A percentile compares a stretch with the other conserved stretches of the same genome.
These are phyloP conservation scores for Colletotrichum sp. DNA, from an alignment of 2,329 filamentous ascomycete species.

Conservation along the genomic window DNA sequence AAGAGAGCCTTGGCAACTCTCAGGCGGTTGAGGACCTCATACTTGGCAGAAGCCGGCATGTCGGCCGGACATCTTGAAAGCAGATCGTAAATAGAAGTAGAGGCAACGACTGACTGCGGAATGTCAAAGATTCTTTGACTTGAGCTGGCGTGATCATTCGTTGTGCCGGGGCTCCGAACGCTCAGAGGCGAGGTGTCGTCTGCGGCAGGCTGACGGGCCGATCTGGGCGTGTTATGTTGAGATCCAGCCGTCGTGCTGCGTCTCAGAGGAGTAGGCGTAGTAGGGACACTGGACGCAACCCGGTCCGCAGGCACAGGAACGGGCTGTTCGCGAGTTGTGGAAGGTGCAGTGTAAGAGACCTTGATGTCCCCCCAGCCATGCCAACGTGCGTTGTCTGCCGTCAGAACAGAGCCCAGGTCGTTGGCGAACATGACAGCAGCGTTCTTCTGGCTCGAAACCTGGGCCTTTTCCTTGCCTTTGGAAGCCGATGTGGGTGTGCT, in stretches of 20 bases:
- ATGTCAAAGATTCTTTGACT: conserved; percentile 70
- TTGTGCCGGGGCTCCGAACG: conserved; percentile 46
- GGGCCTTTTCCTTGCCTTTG: conserved; percentile 79
- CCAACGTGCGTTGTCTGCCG: conserved; percentile 65
- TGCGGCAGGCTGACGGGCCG: conserved; percentile 30
- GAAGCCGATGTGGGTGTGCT: conserved; percentile 57
- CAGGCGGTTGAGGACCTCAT: conserved; percentile 84
- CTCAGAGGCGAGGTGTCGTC: conserved; percentile 55
- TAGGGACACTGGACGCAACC: conserved; percentile 53
- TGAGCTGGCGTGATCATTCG: conserved; percentile 36
- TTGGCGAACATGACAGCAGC: conserved; percentile 75
- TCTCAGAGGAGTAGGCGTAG: conserved; percentile 78
- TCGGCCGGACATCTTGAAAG: conserved; percentile 62
- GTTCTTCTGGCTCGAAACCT: conserved; percentile 44
- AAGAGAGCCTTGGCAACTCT: conserved; percentile 83
- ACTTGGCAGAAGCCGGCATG: conserved; percentile 75
- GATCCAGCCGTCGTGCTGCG: conserved; percentile 65
- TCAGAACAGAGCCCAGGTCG: conserved; percentile 79
- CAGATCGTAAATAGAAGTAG: conserved; percentile 60
- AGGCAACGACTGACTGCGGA: conserved; percentile 57
- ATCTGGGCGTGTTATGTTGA: conserved; percentile 48
- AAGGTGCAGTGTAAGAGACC: conserved; percentile 64
- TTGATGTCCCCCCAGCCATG: conserved; percentile 82
- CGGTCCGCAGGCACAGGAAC: neutral
- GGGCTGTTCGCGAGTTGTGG: conserved; percentile 22